Evolutionary conservation across 768 basidiomycete species (phyloP).

Genomic region (Phanerochaete carnosa): DNA sequence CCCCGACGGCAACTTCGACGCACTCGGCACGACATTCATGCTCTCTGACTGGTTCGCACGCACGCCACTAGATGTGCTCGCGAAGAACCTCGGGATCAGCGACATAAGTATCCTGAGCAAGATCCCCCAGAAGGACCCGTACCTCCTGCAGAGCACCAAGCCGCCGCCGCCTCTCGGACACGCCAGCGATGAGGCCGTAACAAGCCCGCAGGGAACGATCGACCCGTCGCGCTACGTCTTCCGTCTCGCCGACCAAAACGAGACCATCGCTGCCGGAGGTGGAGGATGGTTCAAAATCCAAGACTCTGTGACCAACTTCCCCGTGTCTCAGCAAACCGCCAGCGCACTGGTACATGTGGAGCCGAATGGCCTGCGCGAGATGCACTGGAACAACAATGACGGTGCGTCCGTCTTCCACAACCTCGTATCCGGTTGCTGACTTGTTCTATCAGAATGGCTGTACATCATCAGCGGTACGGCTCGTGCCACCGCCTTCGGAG

Average conservation of each 20-base stretch:
- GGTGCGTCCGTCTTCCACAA: slow-evolving; percentile 9
- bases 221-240: slow-evolving; percentile 19
- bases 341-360: slow-evolving; percentile 22
- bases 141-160: slow-evolving; percentile 17
- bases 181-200: slow-evolving; percentile 14
- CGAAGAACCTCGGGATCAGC: slow-evolving; percentile 21
- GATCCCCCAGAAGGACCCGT: slow-evolving; percentile 23
- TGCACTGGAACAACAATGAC: slow-evolving; percentile 24
- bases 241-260: slow-evolving; percentile 18
- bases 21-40: slow-evolving; percentile 25
- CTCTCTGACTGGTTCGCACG: slow-evolving; percentile 26
- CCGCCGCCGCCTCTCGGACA: slow-evolving; percentile 18
- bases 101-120: slow-evolving; percentile 14
- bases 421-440: too few species aligned
- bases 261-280: slow-evolving; percentile 19
- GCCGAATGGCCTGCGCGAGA: slow-evolving; percentile 23
- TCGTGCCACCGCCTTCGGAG: slow-evolving; percentile 23
- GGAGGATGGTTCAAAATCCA: slow-evolving; percentile 25
- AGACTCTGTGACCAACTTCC: slow-evolving; percentile 23
- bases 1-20: slow-evolving; percentile 26
- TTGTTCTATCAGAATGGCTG: slow-evolving; percentile 25
- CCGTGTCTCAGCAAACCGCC: slow-evolving; percentile 17
- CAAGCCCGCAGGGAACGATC: slow-evolving; percentile 15
- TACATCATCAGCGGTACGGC: slow-evolving; percentile 23
- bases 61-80: slow-evolving; percentile 24